Evolutionary conservation across 1,284 basidiomycete species (phyloP), one percentile per base, ranked within the genome.

Genomic region (Apiotrichum siamense): DNA sequence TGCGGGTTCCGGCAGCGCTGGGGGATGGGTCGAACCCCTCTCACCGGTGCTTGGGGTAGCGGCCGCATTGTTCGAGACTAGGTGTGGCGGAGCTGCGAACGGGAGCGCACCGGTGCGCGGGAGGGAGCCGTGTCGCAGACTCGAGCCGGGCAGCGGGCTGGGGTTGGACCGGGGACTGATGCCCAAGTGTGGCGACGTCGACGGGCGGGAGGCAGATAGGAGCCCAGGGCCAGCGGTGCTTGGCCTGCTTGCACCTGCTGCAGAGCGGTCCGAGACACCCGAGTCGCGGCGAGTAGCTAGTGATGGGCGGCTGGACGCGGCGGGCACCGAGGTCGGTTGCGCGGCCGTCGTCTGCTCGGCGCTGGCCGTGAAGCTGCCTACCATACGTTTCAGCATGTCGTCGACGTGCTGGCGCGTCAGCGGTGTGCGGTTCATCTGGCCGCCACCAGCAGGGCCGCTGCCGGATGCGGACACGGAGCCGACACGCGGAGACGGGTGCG

Each of bases 321-420:
- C 2, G 26, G 18, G 24, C 18, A 37, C 36, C 11, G 21, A 18
- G 15, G 21, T 5, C 21, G 3, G 23, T 17, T 18, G 4, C 21
- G n/a, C 7, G 20, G 32, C 21, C 10, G 37, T 27, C 21, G 35
- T 21, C 15, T 23, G 26, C 26, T 46, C 38, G 23, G 29, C 37
- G 15, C 24, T 26, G 26, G 31, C 42, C n/a, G 42, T n/a, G 21
- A 56, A 56, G 37, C 63, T 66, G 7, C 69, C 69, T 1, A 61
- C 65, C 67, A 75, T 69, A 25, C 61, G 62, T 25, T 59, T 61
- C 12, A 75, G 57, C 49, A 65, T 61, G 43, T 69, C 70, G 33
- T 73, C 69, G 27, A 73, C 62, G 24, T 68, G 66, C 11, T 65
- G 54, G 32, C 65, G 57, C 0, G 73, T 75, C 24, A 72, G 49